These are phyloP conservation scores for Terana coerulea DNA, from an alignment of 768 basidiomycete genomes.

Conservation along the genomic window DNA sequence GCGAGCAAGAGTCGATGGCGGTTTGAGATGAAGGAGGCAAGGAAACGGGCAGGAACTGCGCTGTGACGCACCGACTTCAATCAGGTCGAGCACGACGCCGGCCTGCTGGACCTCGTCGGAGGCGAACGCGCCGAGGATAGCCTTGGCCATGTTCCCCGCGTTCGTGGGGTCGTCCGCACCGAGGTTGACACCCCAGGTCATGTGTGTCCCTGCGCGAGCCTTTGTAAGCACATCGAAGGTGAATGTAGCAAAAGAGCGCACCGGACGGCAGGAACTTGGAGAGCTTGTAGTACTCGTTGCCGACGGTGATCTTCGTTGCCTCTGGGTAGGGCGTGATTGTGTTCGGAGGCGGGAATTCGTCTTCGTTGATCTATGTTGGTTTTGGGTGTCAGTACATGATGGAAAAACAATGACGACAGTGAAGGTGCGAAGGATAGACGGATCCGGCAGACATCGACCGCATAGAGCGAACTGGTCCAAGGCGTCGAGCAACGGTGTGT, in stretches of 20 bases:
- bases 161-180: slow-evolving; percentile 33
- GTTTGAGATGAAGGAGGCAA: not conserved
- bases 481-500: no score
- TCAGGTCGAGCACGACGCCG: slow-evolving; percentile 26
- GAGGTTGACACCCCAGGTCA: slow-evolving; percentile 69
- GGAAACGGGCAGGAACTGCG: no score
- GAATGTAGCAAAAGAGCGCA: slow-evolving; percentile 18
- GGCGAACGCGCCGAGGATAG: slow-evolving; percentile 28
- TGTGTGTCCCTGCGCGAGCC: slow-evolving; percentile 44
- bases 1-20: not conserved
- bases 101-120: slow-evolving; percentile 18
- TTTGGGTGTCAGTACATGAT: no score
- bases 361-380: slow-evolving; percentile 49
- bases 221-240: not conserved
- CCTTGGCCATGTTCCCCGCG: slow-evolving; percentile 29
- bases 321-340: slow-evolving; percentile 60
- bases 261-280: slow-evolving; percentile 49
- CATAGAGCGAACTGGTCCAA: not conserved
- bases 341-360: slow-evolving; percentile 46
- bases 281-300: slow-evolving; percentile 51
- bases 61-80: slow-evolving; percentile 24
- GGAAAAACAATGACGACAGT: slow-evolving; percentile 25
- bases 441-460: not conserved
- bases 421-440: not conserved
- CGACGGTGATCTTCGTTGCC: slow-evolving; percentile 55